phyloP scores from a whole-genome alignment of 1,139 yeast genomes.

The Geotrichum siamense region DNA sequence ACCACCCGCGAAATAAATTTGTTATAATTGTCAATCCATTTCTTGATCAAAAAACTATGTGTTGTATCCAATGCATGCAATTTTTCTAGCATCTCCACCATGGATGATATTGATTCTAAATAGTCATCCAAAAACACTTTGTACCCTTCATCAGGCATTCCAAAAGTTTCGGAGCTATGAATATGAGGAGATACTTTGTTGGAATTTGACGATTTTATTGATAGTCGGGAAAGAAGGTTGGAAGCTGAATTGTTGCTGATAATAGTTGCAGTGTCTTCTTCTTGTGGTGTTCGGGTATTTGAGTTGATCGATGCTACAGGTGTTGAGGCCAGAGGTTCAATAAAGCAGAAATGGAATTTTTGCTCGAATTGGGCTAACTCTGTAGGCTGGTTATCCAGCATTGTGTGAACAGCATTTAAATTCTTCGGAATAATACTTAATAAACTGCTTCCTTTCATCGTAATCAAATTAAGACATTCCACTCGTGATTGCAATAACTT shows the following conservation, averaged over 20 bases:
- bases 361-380: constrained; percentile 20
- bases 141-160: not conserved
- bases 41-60: not conserved
- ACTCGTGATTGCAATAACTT: constrained; percentile 22
- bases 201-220: constrained; percentile 12
- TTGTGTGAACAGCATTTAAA: constrained; percentile 1
- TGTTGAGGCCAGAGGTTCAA: constrained; percentile 15
- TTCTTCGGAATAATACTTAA: constrained; percentile 4
- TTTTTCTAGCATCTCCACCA: constrained; percentile 12
- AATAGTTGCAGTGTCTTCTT: not conserved
- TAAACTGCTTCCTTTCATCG: constrained; percentile 21
- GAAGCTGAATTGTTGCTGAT: constrained; percentile 2
- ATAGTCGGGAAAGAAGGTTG: constrained; percentile 9
- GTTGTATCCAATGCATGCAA: constrained; percentile 1
- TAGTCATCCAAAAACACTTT: constrained; percentile 5
- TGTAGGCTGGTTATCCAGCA: constrained; percentile 9
- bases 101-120: constrained; percentile 10
- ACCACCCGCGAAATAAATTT: constrained; percentile 22
- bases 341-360: constrained; percentile 22
- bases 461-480: constrained; percentile 21
- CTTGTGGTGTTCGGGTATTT: not conserved
- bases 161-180: not conserved
- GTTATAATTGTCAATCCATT: constrained; percentile 23
- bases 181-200: not conserved
- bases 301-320: not conserved